phyloP scores from a whole-genome alignment of 768 basidiomycete species.

The Cyathus striatus region DNA sequence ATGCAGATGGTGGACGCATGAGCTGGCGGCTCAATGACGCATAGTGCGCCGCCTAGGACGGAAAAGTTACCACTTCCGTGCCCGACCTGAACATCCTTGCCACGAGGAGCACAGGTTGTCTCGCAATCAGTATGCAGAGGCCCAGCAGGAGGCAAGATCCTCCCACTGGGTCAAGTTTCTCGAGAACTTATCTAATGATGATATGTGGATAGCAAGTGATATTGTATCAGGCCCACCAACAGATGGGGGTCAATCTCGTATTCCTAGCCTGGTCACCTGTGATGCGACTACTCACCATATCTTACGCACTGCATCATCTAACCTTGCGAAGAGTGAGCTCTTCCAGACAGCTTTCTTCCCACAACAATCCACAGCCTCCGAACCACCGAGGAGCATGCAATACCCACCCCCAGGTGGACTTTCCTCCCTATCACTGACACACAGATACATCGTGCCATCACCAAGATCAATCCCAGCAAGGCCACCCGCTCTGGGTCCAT shows the following conservation, averaged over 20 bases:
- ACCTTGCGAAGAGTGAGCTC: constrained; percentile 8
- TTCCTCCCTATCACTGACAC: constrained; percentile 12
- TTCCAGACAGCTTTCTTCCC: constrained; percentile 18
- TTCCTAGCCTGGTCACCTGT: constrained; percentile 12
- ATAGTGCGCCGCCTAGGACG: neutral
- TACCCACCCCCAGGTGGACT: constrained; percentile 2
- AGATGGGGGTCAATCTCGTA: constrained; percentile 16
- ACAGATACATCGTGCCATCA: constrained; percentile 18
- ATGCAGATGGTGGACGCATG: neutral
- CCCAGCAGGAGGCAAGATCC: constrained; percentile 12
- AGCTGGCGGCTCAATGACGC: neutral
- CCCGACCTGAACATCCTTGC: neutral
- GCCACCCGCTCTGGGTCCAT: constrained; percentile 14
- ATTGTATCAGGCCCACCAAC: constrained; percentile 8
- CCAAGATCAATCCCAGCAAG: constrained; percentile 24
- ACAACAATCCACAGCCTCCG: neutral
- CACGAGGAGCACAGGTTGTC: neutral
- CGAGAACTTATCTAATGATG: constrained; percentile 7
- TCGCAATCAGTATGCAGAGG: constrained; percentile 11
- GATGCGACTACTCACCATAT: neutral
- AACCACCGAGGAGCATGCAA: constrained; percentile 12
- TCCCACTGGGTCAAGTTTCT: constrained; percentile 21
- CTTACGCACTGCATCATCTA: constrained; percentile 4
- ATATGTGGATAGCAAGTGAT: constrained; percentile 14
- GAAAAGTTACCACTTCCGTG: neutral